phyloP scores from a whole-genome alignment of 202 grass and related monocot genomes.

The Hordeum pubiflorum region DNA sequence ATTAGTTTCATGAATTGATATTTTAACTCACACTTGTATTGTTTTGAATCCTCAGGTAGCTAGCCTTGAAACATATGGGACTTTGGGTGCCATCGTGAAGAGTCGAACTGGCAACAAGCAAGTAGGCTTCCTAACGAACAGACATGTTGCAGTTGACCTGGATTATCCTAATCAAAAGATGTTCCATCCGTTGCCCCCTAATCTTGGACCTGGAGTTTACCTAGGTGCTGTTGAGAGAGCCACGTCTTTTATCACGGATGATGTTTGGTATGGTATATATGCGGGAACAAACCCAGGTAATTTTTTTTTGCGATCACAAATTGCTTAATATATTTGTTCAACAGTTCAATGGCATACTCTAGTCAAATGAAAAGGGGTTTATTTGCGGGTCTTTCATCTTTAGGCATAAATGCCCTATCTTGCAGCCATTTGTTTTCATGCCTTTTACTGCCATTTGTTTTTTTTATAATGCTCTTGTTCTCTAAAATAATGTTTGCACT shows the following conservation, averaged over 20 bases:
- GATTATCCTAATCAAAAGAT: constrained; percentile 71
- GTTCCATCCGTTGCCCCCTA: constrained; percentile 67
- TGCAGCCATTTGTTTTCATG: not conserved
- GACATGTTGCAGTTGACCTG: constrained; percentile 62
- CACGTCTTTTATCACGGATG: constrained; percentile 48
- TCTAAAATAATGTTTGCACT: not conserved
- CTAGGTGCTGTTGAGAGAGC: constrained; percentile 59
- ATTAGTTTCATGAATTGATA: not conserved
- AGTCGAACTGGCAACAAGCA: constrained; percentile 58
- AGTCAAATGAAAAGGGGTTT: not conserved
- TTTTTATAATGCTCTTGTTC: not conserved
- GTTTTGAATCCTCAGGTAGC: not conserved
- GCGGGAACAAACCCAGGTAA: constrained; percentile 40
- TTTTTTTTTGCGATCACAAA: not conserved
- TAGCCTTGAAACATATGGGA: constrained; percentile 53
- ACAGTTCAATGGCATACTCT: not conserved
- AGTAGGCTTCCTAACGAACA: constrained; percentile 61
- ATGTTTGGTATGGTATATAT: constrained; percentile 63
- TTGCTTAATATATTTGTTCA: not conserved
- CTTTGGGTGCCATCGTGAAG: constrained; percentile 64
- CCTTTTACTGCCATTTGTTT: not conserved
- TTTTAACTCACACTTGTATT: not conserved
- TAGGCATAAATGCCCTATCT: not conserved
- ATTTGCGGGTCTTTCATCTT: not conserved
- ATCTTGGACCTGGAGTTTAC: constrained; percentile 67